Evolutionary conservation across 176 grass and related monocot species (phyloP), one percentile per base, ranked within the genome.

Genomic region (Raddia guianensis): DNA sequence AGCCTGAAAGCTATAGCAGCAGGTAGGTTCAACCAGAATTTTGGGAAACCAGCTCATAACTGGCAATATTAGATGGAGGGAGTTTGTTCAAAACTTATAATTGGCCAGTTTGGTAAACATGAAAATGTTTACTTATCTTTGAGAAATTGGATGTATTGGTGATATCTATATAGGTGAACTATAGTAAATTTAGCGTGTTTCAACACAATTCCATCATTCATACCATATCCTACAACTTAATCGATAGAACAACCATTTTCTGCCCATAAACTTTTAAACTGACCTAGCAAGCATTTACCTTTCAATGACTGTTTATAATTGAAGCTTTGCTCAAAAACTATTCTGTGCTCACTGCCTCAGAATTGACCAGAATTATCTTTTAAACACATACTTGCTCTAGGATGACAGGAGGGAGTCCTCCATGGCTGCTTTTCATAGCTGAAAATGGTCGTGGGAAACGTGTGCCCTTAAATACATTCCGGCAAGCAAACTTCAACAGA

Each of bases 371-470:
- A 73, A 73, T 49, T 75, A 56, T 89, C 51, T 9, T 35, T 56
- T 11, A 80, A 63, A 50, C 50, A 21, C n/a, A 0, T 68, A 74
- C 66, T 74, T 92, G 18, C 56, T 85, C 82, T 62, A 95, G 91
- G 82, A 46, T 32, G 61, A 94, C 63, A 79, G 63, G 89, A 75
- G 43, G 67, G 49, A 82, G 88, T 58, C 92, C 96, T 72, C 96
- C 96, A n/a, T 99, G 96, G 96, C 84, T 95, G 45, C 88, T 99
- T 74, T 93, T 99, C 88, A 84, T 95, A 64, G 82, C 96, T 79
- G 96, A 99, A 81, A 95, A 81, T 44, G 96, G 96, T 84, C 9
- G 45, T 42, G 96, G 96, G 63, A 99, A 99, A 85, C 92, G 96
- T 79, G 90, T 95, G 65, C 46, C 96, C 33, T 52, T 99, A 79